These are phyloP conservation scores for Beauveria australis DNA, from an alignment of 2,329 filamentous ascomycete species.

Conservation along the genomic window DNA sequence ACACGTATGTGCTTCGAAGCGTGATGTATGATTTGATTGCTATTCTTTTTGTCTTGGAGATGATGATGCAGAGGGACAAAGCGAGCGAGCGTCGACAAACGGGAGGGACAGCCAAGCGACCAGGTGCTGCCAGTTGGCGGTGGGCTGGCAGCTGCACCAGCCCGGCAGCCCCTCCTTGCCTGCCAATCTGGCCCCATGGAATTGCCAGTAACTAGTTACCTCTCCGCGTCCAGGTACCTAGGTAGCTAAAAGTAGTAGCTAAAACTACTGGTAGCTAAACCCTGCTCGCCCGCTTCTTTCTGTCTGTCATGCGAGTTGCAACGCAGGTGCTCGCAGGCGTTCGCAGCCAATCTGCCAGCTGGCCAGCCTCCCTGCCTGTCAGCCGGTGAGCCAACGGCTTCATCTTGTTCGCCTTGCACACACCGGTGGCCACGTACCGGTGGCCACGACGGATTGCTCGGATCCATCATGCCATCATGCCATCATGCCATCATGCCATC, in stretches of 20 bases:
- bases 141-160: background rate
- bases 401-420: background rate
- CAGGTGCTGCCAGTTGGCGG: background rate
- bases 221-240: too few species aligned
- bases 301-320: background rate
- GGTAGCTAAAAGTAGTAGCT: too few species aligned
- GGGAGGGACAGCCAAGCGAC: background rate
- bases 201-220: too few species aligned
- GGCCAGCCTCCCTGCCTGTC: background rate
- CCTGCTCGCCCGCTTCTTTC: background rate
- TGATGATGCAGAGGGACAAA: background rate
- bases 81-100: background rate
- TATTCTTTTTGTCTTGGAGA: background rate
- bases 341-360: background rate
- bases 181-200: too few species aligned
- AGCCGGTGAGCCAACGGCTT: background rate
- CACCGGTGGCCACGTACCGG: background rate
- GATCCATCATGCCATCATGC: background rate
- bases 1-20: background rate
- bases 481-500: background rate
- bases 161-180: background rate
- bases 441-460: background rate
- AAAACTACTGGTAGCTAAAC: too few species aligned
- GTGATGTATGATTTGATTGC: background rate
- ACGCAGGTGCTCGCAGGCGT: background rate